Evolutionary conservation across 495 filamentous ascomycete genomes (phyloP), one percentile per base, ranked within the genome.

Genomic region (Extremus antarcticus): DNA sequence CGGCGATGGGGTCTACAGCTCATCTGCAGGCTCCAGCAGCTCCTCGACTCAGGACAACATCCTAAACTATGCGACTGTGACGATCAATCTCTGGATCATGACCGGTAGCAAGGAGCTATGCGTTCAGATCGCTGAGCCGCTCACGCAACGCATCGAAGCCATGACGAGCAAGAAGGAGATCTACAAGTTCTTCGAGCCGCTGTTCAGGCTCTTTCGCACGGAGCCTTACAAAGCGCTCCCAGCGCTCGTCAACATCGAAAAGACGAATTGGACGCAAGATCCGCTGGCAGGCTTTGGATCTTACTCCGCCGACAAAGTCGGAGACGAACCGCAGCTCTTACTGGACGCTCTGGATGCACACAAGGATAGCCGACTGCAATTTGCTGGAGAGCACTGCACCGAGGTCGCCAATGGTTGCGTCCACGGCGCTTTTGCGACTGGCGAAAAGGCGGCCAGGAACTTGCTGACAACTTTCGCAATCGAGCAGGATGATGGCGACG

Each of bases 51-150:
- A 13, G 3, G 49, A 51, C 25, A 51, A 51, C 19, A 51, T 51
- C 49, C 49, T 51, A 22, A 39, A 32, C 49, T 51, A 51, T 25
- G 23, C 49, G 15, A 51, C 49, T 40, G 49, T 51, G 8, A 51
- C 49, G 19, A 51, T 51, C 35, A 51, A 51, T 25, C 35, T 51
- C 3, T 51, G 49, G 49, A 51, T 51, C 25, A 51, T 51, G 49
- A 51, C 49, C 10, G 49, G 49, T 7, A 17, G 13, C 49, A 51
- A 51, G 17, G 16, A 32, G 29, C 49, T 51, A 10, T 51, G 49
- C 21, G 49, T 51, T 13, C 49, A 51, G 21, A 51, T 51, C 21
- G 49, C 49, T 19, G 49, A 51, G 35, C 49, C 49, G 11, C 25
- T 51, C 13, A 51, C 49, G 9, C 49, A 51, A 22, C 49, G 49